phyloP scores from a whole-genome alignment of 2,329 filamentous ascomycete genomes.

The Fusarium protoensiforme region DNA sequence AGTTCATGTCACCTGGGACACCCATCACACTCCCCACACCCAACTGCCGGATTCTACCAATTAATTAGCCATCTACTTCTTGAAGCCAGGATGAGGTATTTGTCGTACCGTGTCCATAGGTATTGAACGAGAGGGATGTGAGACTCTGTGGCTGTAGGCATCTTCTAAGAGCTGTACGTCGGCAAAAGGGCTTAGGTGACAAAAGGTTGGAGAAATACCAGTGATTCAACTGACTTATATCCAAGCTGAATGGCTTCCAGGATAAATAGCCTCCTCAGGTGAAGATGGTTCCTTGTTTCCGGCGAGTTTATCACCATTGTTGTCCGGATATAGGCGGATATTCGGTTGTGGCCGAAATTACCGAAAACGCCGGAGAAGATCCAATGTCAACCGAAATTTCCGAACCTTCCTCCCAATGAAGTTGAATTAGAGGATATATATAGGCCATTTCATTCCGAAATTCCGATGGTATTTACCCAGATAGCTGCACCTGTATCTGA shows the following conservation, averaged over 20 bases:
- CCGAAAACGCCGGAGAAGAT: neutral
- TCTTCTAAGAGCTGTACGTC: neutral
- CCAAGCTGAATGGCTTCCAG: neutral
- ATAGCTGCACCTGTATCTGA: neutral
- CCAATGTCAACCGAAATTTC: neutral
- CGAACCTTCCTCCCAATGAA: neutral
- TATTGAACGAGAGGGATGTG: constrained; percentile 5
- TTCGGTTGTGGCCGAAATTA: neutral
- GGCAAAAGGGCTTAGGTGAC: too few relatives aligned
- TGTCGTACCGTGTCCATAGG: constrained; percentile 10
- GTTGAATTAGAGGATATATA: neutral
- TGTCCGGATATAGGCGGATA: neutral
- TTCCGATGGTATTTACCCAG: neutral
- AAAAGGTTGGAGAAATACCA: neutral
- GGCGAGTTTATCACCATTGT: neutral
- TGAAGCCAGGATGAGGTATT: neutral
- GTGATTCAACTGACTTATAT: neutral
- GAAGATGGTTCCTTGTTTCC: neutral
- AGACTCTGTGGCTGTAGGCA: neutral
- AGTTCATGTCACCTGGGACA: constrained; percentile 18
- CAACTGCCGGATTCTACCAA: constrained; percentile 5
- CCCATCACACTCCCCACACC: constrained; percentile 18
- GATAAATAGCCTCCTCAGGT: neutral
- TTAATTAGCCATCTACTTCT: too few relatives aligned
- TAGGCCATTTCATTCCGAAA: neutral